Evolutionary conservation across 2,329 filamentous ascomycete species (phyloP), one percentile per base, ranked within the genome.

Genomic region (Alternaria novae-zelandiae): DNA sequence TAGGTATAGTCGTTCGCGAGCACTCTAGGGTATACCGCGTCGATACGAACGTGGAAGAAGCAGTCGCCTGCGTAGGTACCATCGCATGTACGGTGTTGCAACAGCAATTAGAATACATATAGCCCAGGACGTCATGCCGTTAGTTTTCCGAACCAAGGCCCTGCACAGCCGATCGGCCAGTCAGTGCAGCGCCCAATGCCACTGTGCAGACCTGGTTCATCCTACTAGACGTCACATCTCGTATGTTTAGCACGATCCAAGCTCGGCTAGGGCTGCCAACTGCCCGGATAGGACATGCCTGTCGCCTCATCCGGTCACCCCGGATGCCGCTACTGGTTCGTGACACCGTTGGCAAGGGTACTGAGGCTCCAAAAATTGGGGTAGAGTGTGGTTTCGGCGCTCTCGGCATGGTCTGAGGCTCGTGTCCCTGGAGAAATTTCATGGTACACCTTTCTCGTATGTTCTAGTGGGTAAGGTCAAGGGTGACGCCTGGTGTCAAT

Each of bases 221-320:
- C 30, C 23, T 20, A 26, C 23, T 17, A 26, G 21, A 61, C 59
- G 59, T 61, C 59, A 61, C 59, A 50, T 44, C 59, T 56, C 59
- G 59, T 57, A 61, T 51, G 43, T 26, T 56, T 28, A 49, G 57
- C 41, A 45, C 11, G 20, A 8, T 44, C 46, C 15, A n/a, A 26
- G 30, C 23, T 17, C 23, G 28, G 32, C 17, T 53, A 6, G 49
- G 49, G 25, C 23, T 53, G 23, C 49, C 28, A 25, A 20, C 20
- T 53, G 20, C 36, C 49, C 30, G 9, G 20, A 54, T 54, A 54
- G 25, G 57, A 36, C 21, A 17, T 26, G 5, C 15, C 10, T 41
- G 17, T 44, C 47, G 17, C 28, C 30, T 30, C 36, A 32, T 46
- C 20, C 43, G 44, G 44, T 41, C 23, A 50, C 51, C 50, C 44